Conservation (phyloP, 1,284 basidiomycete genomes). For the Fomitiporia mediterranea region DNA sequence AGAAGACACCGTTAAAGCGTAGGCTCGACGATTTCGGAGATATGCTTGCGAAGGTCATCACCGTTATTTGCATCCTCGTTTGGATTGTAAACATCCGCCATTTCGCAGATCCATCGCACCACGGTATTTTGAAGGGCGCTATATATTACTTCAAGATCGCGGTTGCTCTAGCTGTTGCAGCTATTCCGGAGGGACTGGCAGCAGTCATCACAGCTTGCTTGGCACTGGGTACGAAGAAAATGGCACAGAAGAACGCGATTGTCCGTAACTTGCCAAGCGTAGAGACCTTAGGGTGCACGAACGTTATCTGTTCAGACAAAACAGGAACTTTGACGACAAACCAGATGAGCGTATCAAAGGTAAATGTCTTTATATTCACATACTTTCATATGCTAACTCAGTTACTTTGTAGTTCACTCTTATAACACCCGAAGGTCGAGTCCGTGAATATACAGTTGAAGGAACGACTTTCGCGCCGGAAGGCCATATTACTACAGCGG, state of each 20-base stretch:
- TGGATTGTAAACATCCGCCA: conserved; percentile 95
- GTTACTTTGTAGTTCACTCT: conserved; percentile 61
- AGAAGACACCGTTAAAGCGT: conserved; percentile 93
- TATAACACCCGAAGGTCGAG: conserved; percentile 50
- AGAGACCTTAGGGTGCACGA: conserved; percentile 93
- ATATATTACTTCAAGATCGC: conserved; percentile 99
- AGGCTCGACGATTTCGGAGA: conserved; percentile 97
- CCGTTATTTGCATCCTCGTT: conserved; percentile 91
- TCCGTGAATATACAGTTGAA: conserved; percentile 76
- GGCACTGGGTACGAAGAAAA: conserved; percentile 93
- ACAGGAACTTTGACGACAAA: conserved; percentile 95
- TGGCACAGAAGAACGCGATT: conserved; percentile 97
- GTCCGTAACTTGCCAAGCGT: conserved; percentile 94
- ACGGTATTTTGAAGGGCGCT: conserved; percentile 85
- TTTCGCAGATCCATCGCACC: conserved; percentile 90
- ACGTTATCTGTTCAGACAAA: conserved; percentile 97
- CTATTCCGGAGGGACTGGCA: conserved; percentile 93
- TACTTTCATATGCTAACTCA: background rate
- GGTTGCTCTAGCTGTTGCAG: conserved; percentile 92
- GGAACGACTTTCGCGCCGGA: conserved; percentile 87
- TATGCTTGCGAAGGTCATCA: conserved; percentile 92
- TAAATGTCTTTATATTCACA: too few species aligned
- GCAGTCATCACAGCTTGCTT: conserved; percentile 97
- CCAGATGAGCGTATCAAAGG: conserved; percentile 91
- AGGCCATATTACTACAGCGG: conserved; percentile 65